A percentile compares a stretch with the other conserved stretches of the same genome.
phyloP scores from a whole-genome alignment of 305 asterid species.

The Solanum hybrid region DNA sequence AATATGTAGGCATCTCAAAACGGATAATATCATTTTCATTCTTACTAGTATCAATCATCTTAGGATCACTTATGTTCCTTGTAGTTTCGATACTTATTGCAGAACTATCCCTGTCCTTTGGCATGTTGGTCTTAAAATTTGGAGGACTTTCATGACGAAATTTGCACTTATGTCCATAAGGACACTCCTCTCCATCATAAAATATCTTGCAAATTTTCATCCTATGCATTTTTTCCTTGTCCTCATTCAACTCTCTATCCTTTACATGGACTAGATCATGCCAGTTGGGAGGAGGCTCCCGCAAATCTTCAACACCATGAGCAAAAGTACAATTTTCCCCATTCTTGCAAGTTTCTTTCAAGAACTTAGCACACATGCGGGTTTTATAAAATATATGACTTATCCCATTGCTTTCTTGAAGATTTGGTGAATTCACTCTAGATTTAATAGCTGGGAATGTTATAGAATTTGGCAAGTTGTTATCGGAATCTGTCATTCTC shows the following conservation, averaged over 20 bases:
- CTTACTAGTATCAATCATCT: background rate
- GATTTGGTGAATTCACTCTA: constrained; percentile 11
- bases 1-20: background rate
- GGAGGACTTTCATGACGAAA: background rate
- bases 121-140: background rate
- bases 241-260: background rate
- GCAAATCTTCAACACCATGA: background rate
- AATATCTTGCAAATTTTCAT: background rate
- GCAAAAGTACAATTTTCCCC: background rate
- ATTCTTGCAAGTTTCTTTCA: background rate
- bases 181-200: background rate
- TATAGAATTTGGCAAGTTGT: constrained; percentile 12
- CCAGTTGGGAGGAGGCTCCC: background rate
- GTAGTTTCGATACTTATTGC: background rate
- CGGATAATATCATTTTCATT: background rate
- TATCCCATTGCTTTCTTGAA: background rate
- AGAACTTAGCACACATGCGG: background rate
- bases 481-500: constrained; percentile 26
- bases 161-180: background rate
- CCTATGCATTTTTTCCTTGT: background rate
- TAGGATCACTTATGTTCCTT: background rate
- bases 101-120: background rate
- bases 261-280: background rate
- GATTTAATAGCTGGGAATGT: constrained; percentile 12
- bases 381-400: too few relatives aligned